These are phyloP conservation scores for Colletotrichum camelliae DNA, from an alignment of 2,329 filamentous ascomycete genomes.

Conservation along the genomic window DNA sequence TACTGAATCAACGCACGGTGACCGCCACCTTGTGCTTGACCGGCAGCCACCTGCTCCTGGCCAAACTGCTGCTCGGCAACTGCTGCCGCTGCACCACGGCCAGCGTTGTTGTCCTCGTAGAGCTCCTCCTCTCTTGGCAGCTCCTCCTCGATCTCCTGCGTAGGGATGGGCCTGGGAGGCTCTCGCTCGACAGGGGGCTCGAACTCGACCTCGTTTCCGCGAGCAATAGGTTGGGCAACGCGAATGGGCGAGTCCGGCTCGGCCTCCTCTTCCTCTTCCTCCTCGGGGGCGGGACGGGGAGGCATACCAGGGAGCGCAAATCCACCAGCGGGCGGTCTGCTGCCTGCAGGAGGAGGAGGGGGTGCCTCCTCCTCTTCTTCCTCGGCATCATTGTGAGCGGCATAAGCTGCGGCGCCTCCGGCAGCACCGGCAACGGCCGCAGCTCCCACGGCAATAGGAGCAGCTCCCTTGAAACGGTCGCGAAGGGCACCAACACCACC, in stretches of 20 bases:
- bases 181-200: conserved; percentile 57
- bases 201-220: conserved; percentile 59
- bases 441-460: conserved; percentile 65
- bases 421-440: conserved; percentile 45
- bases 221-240: conserved; percentile 83
- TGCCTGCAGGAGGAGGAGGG: conserved; percentile 56
- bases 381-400: conserved; percentile 28
- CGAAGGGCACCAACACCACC: conserved; percentile 77
- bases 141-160: conserved; percentile 65
- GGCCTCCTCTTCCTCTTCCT: conserved; percentile 63
- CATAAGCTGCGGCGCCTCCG: conserved; percentile 40
- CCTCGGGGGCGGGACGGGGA: conserved; percentile 59
- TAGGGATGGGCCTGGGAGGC: conserved; percentile 65
- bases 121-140: conserved; percentile 70
- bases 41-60: conserved; percentile 39
- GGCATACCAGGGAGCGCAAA: conserved; percentile 82
- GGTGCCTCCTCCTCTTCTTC: conserved; percentile 52
- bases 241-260: conserved; percentile 79
- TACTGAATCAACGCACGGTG: conserved; percentile 84
- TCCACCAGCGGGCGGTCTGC: conserved; percentile 66
- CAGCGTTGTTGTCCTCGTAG: conserved; percentile 62
- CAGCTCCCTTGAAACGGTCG: conserved; percentile 82
- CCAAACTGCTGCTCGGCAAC: conserved; percentile 54
- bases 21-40: conserved; percentile 50
- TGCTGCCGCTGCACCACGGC: conserved; percentile 64